Evolutionary conservation across 73 alveolate species (phyloP), one percentile per base, ranked within the genome.

Genomic region (Paramecium pentaurelia): DNA sequence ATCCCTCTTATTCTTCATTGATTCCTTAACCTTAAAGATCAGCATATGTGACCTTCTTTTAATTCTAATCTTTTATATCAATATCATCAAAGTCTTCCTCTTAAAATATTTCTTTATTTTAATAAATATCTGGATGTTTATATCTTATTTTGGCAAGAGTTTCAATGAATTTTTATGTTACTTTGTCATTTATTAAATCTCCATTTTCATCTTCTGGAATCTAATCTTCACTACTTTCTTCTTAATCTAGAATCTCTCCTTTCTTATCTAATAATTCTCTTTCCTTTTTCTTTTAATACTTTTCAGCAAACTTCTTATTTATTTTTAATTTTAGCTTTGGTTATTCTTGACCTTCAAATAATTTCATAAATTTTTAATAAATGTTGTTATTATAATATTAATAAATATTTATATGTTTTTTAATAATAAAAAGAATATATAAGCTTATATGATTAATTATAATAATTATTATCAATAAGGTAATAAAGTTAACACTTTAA

Each of bases 101-200:
- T 40, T 60, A 34, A 71, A 89, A 89, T 51, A 89, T 38, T 22
- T 89, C 71, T 14, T 89, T 83, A 9, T 14, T 27, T 89, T 71
- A 16, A 51, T 89, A 89, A 71, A 89, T 89, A 7, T 83, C 88
- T 60, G 94, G 94, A 45, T 89, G 92, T 51, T 71, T 89, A 25
- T 42, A 73, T 47, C 73, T 89, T 32, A 89, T 71, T 89, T 89
- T 89, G 11, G 94, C 94, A 60, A 87, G 32, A 37, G 93, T 87
- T 87, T 87, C 93, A 22, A 87, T 87, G 44, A 87, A 87, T 42
- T 87, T 87, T 36, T 59, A 49, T 12, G 84, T 87, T 36, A 64
- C 75, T 60, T 87, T 87, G 16, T 87, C 93, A 87, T 68, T 87
- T 8, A 87, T 28, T 64, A 87, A 60, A 34, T 87, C 88, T 18